These are phyloP conservation scores for Acanthamoeba triangularis DNA, from an alignment of 208 protist genomes.

Conservation along the genomic window DNA sequence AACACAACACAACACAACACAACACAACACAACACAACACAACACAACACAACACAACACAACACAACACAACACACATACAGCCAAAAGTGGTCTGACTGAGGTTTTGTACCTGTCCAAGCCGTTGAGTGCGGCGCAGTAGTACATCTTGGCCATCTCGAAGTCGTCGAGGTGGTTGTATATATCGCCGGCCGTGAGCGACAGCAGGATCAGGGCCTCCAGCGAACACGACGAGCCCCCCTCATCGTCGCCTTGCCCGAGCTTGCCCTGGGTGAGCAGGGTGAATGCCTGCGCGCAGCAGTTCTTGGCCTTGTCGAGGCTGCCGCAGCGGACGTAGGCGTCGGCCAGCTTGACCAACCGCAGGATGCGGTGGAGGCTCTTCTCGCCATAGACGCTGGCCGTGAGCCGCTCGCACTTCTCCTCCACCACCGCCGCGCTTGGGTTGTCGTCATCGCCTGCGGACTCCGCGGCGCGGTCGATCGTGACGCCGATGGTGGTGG, in stretches of 20 bases:
- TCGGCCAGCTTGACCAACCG: slow-evolving; percentile 16
- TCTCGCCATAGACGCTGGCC: neutral
- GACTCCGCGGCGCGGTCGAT: neutral
- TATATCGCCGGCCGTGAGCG: neutral
- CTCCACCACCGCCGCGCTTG: neutral
- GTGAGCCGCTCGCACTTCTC: neutral
- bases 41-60: too few relatives aligned
- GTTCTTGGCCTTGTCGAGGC: slow-evolving; percentile 2
- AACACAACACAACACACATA: too few relatives aligned
- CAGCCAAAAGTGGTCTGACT: too few relatives aligned
- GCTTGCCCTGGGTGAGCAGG: neutral
- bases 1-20: too few relatives aligned
- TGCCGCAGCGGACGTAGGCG: neutral
- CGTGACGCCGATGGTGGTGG: neutral
- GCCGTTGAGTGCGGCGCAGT: neutral
- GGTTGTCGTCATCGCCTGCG: neutral
- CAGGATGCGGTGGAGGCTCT: neutral
- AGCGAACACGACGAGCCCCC: neutral
- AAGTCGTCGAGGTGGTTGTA: neutral
- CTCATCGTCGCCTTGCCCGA: neutral
- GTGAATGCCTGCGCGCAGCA: slow-evolving; percentile 6
- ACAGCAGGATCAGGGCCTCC: slow-evolving; percentile 8
- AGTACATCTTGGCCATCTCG: slow-evolving; percentile 51
- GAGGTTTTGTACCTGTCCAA: slow-evolving; percentile 22
- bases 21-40: too few relatives aligned